Evolutionary conservation across 2,329 filamentous ascomycete species (phyloP).

Genomic region (Domatiomyces globalis): DNA sequence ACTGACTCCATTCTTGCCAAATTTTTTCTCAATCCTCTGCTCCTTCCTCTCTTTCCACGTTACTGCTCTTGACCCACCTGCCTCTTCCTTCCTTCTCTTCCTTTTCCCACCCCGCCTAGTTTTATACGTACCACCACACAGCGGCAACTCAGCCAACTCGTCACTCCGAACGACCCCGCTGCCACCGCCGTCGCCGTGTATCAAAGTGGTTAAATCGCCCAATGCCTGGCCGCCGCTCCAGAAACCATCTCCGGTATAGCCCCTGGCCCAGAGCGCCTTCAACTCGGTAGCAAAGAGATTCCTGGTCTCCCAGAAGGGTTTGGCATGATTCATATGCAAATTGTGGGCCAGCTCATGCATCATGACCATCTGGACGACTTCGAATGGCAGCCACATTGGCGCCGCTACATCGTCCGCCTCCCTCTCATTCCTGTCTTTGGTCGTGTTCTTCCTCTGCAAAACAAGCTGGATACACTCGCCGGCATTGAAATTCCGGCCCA

Average conservation of each 20-base stretch:
- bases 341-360: constrained; percentile 83
- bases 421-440: neutral
- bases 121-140: constrained; percentile 69
- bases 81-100: constrained; percentile 38
- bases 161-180: constrained; percentile 36
- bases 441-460: constrained; percentile 44
- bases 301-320: constrained; percentile 65
- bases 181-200: constrained; percentile 19
- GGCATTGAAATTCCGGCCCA: constrained; percentile 80
- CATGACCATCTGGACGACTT: constrained; percentile 87
- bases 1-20: constrained; percentile 54
- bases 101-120: constrained; percentile 30
- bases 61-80: constrained; percentile 25
- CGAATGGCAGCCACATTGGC: constrained; percentile 59
- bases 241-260: constrained; percentile 67
- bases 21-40: constrained; percentile 58
- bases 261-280: constrained; percentile 52
- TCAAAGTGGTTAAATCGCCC: constrained; percentile 43
- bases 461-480: constrained; percentile 80
- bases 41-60: constrained; percentile 62
- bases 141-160: constrained; percentile 51
- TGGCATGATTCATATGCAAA: constrained; percentile 81
- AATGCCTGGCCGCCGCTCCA: constrained; percentile 62
- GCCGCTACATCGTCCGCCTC: neutral
- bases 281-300: constrained; percentile 60